Base-by-base conservation (phyloP, 2,329 filamentous ascomycete genomes). In the Gaeumannomyces tritici region DNA sequence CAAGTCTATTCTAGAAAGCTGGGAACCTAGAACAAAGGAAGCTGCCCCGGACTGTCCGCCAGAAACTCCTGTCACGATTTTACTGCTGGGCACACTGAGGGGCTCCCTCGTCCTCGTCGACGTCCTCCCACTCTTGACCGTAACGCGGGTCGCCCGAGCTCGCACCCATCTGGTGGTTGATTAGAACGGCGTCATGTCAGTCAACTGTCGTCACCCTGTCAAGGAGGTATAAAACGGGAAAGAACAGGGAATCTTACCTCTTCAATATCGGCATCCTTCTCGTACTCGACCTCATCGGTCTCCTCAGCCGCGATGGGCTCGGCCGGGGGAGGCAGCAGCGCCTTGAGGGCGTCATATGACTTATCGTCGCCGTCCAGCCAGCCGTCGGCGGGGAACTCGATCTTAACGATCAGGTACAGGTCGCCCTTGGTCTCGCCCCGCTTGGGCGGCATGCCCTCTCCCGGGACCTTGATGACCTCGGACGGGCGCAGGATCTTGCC, bases 391-490 rank as follows among this genome's bases (percentile, higher is more conserved):
- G 95, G 95, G 78, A 98, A 98, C 62, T 91, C 84, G 65, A 99
- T 83, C 69, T 95, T 88, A 66, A 97, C 88, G 51, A 89, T 79
- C 55, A 99, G 80, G 75, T 93, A 99, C 24, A 99, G 79, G 70
- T 98, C 92, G 56, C 95, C 95, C 72, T 86, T 91, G 5, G 78
- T 71, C 54, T 99, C 95, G 66, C 88, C 90, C 63, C 88, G 87
- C 82, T 97, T 97, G 68, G 88, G 75, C 2, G 95, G 95, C 95
- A 99, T 99, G 64, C 95, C 95, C 77, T 99, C 95, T 29, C 91
- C 92, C 2, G 82, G 75, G 1, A 99, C 80, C 79, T 92, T 96
- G 69, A 99, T 81, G 9, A 93, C 84, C 72, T 99, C 90, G 29
- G 87, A 89, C 0, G 95, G 93, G 29, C 87, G 85, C 47, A 99